phyloP scores from a whole-genome alignment of 164 flowering plant genomes.

The Houttuynia cordata region DNA sequence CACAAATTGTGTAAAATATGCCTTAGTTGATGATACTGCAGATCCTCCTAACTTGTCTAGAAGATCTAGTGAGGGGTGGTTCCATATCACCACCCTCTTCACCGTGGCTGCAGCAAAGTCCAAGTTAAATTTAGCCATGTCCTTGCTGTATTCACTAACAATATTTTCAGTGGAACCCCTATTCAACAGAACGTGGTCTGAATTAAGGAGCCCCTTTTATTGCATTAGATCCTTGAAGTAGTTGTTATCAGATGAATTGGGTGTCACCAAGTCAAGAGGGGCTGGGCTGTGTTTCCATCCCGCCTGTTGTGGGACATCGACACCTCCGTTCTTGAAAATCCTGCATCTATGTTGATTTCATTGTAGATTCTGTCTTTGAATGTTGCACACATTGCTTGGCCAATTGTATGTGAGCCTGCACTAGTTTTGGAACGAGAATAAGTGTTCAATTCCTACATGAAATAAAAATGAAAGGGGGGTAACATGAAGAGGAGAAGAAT shows the following conservation, averaged over 20 bases:
- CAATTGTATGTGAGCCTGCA: conserved; percentile 34
- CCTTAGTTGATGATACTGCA: conserved; percentile 20
- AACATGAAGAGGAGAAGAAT: not conserved
- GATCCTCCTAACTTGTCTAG: conserved; percentile 28
- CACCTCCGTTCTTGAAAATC: conserved; percentile 21
- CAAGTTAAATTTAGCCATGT: too few relatives aligned
- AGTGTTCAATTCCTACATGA: not conserved
- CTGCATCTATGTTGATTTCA: too few relatives aligned
- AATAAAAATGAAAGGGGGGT: not conserved
- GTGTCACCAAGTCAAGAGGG: conserved; percentile 37
- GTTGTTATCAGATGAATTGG: too few relatives aligned
- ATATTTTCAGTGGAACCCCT: conserved; percentile 5
- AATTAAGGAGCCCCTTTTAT: too few relatives aligned
- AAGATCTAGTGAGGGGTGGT: conserved; percentile 22
- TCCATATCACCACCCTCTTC: too few relatives aligned
- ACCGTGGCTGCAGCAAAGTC: too few relatives aligned
- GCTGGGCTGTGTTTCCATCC: conserved; percentile 26
- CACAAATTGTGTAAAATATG: too few relatives aligned
- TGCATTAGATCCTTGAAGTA: too few relatives aligned
- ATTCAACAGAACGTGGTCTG: too few relatives aligned
- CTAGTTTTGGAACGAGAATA: not conserved
- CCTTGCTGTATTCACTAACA: too few relatives aligned
- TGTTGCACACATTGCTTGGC: too few relatives aligned
- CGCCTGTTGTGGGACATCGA: conserved; percentile 20
- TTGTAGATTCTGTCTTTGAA: conserved; percentile 26